These are phyloP conservation scores for Periglandula ipomoeae DNA, from an alignment of 2,329 filamentous ascomycete species.

Conservation along the genomic window DNA sequence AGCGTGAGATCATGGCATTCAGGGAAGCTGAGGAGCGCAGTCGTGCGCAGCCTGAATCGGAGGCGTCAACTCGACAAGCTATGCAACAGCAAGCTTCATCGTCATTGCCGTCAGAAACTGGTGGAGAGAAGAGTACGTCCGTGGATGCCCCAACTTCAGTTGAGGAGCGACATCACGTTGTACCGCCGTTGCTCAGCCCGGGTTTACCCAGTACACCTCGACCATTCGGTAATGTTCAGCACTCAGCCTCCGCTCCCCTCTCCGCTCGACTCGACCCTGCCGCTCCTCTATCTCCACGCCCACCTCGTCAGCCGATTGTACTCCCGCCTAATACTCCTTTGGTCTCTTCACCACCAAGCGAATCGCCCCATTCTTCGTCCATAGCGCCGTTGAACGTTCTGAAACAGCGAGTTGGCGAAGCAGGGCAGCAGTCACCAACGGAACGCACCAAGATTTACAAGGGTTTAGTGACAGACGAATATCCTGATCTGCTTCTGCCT, in stretches of 20 bases:
- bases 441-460: constrained; percentile 54
- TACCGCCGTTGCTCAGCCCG: constrained; percentile 44
- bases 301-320: constrained; percentile 64
- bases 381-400: constrained; percentile 4
- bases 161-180: constrained; percentile 23
- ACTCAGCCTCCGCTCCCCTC: constrained; percentile 49
- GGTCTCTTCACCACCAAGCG: constrained; percentile 35
- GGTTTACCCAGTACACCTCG: constrained; percentile 53
- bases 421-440: constrained; percentile 14
- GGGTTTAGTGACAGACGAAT: constrained; percentile 76
- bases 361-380: constrained; percentile 5
- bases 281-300: constrained; percentile 59
- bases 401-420: constrained; percentile 4
- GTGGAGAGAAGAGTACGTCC: constrained; percentile 22
- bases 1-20: constrained; percentile 59
- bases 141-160: constrained; percentile 42
- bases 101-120: background rate
- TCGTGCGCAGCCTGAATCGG: constrained; percentile 48
- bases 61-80: background rate
- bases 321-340: constrained; percentile 61
- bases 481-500: constrained; percentile 74
- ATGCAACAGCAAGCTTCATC: background rate
- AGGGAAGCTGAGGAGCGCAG: constrained; percentile 63
- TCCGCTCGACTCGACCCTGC: constrained; percentile 45
- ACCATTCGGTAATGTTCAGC: constrained; percentile 40